Conservation (phyloP, 805 yeast species). For the Candida argentea region DNA sequence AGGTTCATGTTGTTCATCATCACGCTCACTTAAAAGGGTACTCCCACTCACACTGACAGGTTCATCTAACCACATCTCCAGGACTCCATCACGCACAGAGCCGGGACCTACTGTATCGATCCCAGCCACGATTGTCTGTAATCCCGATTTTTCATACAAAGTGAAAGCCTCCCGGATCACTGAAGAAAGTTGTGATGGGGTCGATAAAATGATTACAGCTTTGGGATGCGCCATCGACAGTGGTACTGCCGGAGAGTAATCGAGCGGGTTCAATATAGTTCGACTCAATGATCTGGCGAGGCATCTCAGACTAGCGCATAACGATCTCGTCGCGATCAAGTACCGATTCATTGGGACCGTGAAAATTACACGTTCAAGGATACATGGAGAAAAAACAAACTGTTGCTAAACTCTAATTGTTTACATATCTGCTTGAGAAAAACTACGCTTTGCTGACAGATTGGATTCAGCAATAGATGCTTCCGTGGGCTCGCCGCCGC, state of each 20-base stretch:
- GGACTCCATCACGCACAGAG: constrained; percentile 23
- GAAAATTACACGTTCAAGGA: no score
- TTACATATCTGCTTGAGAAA: no score
- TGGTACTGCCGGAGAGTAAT: constrained; percentile 2
- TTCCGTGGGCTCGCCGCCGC: neutral
- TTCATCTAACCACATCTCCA: constrained; percentile 29
- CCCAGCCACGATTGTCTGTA: constrained; percentile 33
- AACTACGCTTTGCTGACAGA: no score
- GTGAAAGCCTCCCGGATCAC: constrained; percentile 22
- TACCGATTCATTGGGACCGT: no score
- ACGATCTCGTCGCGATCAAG: no score
- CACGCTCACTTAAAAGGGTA: constrained; percentile 13
- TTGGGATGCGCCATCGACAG: constrained; percentile 13
- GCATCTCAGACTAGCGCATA: neutral
- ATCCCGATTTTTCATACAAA: constrained; percentile 12
- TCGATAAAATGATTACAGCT: constrained; percentile 24
- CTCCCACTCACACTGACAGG: constrained; percentile 11
- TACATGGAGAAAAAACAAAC: no score
- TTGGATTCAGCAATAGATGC: neutral
- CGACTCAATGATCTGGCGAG: neutral
- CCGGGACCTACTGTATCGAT: constrained; percentile 27
- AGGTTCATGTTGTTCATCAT: constrained; percentile 13
- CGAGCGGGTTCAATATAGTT: constrained; percentile 5
- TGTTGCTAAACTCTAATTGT: no score
- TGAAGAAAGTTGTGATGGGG: constrained; percentile 22